Percentiles rank a stretch among this genome's conserved stretches.
These are phyloP conservation scores for Aspergillus udagawae DNA, from an alignment of 2,329 filamentous ascomycete genomes.

Conservation along the genomic window DNA sequence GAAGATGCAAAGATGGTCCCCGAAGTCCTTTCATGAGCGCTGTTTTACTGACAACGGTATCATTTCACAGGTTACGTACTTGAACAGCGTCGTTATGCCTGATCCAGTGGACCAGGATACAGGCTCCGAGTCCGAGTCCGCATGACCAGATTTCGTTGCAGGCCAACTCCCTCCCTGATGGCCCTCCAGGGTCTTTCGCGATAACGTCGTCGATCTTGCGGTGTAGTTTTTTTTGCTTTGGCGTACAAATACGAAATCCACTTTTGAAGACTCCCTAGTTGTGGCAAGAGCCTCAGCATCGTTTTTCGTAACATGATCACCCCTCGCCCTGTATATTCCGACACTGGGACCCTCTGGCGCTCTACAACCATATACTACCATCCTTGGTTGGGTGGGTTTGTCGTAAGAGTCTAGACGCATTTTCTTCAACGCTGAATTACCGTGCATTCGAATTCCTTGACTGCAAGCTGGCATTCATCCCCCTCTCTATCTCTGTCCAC, in stretches of 20 bases:
- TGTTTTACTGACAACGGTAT: constrained; percentile 23
- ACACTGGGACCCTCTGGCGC: not conserved
- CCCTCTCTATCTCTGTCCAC: not conserved
- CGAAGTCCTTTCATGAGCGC: constrained; percentile 1
- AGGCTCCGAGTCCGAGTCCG: constrained; percentile 30
- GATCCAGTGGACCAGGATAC: constrained; percentile 51
- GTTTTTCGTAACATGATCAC: not conserved
- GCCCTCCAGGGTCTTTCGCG: not conserved
- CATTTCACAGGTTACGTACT: constrained; percentile 58
- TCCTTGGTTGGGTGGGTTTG: constrained; percentile 3
- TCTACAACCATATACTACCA: not conserved
- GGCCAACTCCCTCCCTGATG: not conserved
- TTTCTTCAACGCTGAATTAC: constrained; percentile 10
- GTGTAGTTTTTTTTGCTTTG: not conserved
- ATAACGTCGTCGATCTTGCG: not conserved
- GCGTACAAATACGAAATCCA: not conserved
- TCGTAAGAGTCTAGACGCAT: constrained; percentile 10
- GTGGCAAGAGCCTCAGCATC: not conserved
- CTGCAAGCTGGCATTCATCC: constrained; percentile 2
- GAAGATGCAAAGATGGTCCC: constrained; percentile 6
- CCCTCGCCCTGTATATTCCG: not conserved
- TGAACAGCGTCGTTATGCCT: constrained; percentile 71
- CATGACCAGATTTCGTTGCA: not conserved
- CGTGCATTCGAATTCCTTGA: not conserved
- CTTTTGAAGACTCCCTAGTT: not conserved